phyloP scores from a whole-genome alignment of 768 basidiomycete genomes.

The Tylopilus sp. region DNA sequence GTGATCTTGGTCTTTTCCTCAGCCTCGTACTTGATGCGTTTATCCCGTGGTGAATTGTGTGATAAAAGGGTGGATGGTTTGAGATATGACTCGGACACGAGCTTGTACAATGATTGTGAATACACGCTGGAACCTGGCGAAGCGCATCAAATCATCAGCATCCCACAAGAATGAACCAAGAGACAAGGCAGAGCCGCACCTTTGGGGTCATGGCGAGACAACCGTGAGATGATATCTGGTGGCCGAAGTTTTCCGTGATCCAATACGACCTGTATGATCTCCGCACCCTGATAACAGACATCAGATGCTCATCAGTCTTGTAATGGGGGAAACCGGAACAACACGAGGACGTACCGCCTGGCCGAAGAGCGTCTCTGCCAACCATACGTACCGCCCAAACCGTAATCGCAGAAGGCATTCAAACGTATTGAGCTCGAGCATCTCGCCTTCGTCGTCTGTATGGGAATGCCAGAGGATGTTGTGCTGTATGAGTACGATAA shows the following conservation, averaged over 20 bases:
- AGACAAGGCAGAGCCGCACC: slow-evolving; percentile 37
- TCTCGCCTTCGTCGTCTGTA: slow-evolving; percentile 66
- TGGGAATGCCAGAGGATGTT: slow-evolving; percentile 86
- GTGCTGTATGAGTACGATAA: slow-evolving; percentile 85
- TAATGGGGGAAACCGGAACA: not conserved
- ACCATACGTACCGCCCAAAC: slow-evolving; percentile 79
- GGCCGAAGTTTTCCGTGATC: slow-evolving; percentile 85
- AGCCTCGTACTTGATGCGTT: slow-evolving; percentile 72
- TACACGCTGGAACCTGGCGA: slow-evolving; percentile 40
- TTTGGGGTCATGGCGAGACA: slow-evolving; percentile 54
- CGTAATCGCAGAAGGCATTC: slow-evolving; percentile 80
- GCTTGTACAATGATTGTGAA: slow-evolving; percentile 59
- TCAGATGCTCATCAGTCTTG: not conserved
- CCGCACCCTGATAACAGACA: slow-evolving; percentile 51
- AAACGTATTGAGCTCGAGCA: slow-evolving; percentile 77
- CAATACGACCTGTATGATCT: slow-evolving; percentile 72
- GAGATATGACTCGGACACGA: slow-evolving; percentile 71
- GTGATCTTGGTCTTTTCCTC: slow-evolving; percentile 73
- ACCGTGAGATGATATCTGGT: slow-evolving; percentile 58
- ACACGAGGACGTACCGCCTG: slow-evolving; percentile 49
- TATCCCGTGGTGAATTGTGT: slow-evolving; percentile 78
- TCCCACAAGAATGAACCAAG: not conserved
- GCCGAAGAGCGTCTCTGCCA: slow-evolving; percentile 70
- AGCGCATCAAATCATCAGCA: slow-evolving; percentile 1
- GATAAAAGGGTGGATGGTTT: slow-evolving; percentile 76